Evolutionary conservation across 176 grass and related monocot genomes (phyloP).

Genomic region (Puya raimondii): DNA sequence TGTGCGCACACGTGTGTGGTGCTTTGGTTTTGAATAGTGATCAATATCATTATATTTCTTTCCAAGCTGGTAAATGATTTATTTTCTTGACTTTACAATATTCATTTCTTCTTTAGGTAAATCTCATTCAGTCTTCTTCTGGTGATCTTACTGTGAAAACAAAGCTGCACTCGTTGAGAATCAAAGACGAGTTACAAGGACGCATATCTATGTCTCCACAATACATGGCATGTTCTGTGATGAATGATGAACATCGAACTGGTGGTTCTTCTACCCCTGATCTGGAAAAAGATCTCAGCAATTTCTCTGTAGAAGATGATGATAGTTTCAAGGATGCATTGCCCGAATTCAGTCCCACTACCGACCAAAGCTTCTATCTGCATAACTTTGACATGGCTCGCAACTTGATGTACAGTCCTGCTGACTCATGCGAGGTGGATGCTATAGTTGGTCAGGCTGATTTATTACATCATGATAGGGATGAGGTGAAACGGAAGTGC

Average conservation of each 20-base stretch:
- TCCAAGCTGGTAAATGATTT: too few species aligned
- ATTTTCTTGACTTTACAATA: neutral
- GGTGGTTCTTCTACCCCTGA: slow-evolving; percentile 29
- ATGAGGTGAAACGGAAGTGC: slow-evolving; percentile 31
- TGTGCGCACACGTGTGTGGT: too few species aligned
- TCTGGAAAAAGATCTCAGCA: slow-evolving; percentile 29
- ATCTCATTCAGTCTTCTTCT: slow-evolving; percentile 61
- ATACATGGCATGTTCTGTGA: slow-evolving; percentile 74
- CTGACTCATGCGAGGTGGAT: slow-evolving; percentile 14
- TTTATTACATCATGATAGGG: slow-evolving; percentile 25
- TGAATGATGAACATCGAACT: slow-evolving; percentile 48
- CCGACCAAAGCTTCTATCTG: slow-evolving; percentile 35
- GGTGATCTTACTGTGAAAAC: slow-evolving; percentile 72
- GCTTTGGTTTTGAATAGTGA: too few species aligned
- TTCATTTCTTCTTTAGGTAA: slow-evolving; percentile 49
- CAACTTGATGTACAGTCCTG: slow-evolving; percentile 12
- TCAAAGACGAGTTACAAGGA: slow-evolving; percentile 83
- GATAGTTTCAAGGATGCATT: slow-evolving; percentile 86
- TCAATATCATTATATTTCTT: too few species aligned
- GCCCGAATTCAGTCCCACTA: slow-evolving; percentile 53
- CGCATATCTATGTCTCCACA: slow-evolving; percentile 38
- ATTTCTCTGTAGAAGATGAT: slow-evolving; percentile 58
- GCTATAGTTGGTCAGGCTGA: slow-evolving; percentile 15
- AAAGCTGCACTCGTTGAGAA: slow-evolving; percentile 86
- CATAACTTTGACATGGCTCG: slow-evolving; percentile 31